Evolutionary conservation across 164 flowering plant species (phyloP).

Genomic region (Kingdonia uniflora): DNA sequence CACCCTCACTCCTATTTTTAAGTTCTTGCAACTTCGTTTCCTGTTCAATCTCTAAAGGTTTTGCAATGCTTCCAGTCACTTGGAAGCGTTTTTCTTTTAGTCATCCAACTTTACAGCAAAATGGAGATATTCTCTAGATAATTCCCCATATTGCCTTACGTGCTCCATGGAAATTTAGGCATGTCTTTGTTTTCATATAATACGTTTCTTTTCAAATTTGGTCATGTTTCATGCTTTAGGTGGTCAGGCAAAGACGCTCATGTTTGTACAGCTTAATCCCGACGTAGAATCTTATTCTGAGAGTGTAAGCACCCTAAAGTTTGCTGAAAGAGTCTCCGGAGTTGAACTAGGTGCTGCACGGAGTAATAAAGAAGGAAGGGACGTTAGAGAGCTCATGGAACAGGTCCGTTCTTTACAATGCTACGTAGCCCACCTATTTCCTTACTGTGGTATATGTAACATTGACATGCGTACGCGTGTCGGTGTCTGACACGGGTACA

Average conservation of each 20-base stretch:
- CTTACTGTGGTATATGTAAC: background rate
- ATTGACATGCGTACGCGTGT: too few relatives aligned
- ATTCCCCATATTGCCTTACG: background rate
- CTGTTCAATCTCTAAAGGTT: too few relatives aligned
- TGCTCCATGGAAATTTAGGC: background rate
- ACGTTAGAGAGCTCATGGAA: conserved; percentile 77
- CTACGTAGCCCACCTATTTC: background rate
- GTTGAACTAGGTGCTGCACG: conserved; percentile 93
- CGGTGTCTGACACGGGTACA: too few relatives aligned
- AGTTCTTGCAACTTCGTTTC: too few relatives aligned
- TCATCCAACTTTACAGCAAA: too few relatives aligned
- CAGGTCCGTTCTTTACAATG: conserved; percentile 41
- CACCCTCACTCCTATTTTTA: too few relatives aligned
- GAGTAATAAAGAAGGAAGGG: conserved; percentile 82
- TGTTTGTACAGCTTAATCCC: conserved; percentile 97
- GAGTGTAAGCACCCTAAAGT: conserved; percentile 74
- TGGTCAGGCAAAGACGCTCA: conserved; percentile 95
- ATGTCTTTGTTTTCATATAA: background rate
- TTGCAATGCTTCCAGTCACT: too few relatives aligned
- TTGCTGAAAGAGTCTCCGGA: conserved; percentile 97
- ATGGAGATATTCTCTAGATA: too few relatives aligned
- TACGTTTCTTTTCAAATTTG: background rate
- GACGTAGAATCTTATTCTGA: conserved; percentile 68
- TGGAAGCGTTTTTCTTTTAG: too few relatives aligned
- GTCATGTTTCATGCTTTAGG: conserved; percentile 31